Conservation (phyloP, 2,329 filamentous ascomycete species). For the Fusarium denticulatum region DNA sequence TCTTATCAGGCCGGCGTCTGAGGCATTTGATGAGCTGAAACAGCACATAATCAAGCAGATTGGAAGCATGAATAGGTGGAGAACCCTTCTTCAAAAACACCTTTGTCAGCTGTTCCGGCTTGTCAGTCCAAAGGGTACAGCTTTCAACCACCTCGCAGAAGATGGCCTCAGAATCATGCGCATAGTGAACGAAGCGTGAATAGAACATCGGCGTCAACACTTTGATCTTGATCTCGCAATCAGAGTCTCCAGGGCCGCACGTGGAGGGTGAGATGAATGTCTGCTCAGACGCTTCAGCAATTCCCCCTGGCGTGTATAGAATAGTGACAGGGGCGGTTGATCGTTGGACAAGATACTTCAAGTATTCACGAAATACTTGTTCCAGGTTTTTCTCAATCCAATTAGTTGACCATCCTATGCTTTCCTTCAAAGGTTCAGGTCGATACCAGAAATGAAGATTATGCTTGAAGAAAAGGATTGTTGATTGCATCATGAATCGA, state of each 20-base stretch:
- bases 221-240: conserved; percentile 61
- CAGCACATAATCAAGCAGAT: conserved; percentile 50
- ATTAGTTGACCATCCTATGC: conserved; percentile 64
- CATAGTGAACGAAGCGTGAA: conserved; percentile 70
- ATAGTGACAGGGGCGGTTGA: conserved; percentile 58
- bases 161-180: conserved; percentile 69
- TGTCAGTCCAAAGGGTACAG: conserved; percentile 66
- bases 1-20: conserved; percentile 53
- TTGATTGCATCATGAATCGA: conserved; percentile 70
- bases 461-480: conserved; percentile 63
- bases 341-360: conserved; percentile 60
- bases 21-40: conserved; percentile 58
- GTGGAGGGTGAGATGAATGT: conserved; percentile 50
- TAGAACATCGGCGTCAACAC: conserved; percentile 75
- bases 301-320: conserved; percentile 64
- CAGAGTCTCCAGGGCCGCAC: conserved; percentile 9
- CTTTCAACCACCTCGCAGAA: conserved; percentile 69
- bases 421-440: conserved; percentile 69
- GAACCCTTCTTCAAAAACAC: conserved; percentile 55
- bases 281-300: conserved; percentile 51
- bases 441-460: conserved; percentile 72
- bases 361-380: conserved; percentile 57
- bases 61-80: conserved; percentile 48
- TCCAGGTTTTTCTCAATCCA: conserved; percentile 60
- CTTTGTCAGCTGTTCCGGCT: conserved; percentile 60